These are phyloP conservation scores for Oemleria cerasiformis DNA, from an alignment of 306 rosid genomes.

Conservation along the genomic window DNA sequence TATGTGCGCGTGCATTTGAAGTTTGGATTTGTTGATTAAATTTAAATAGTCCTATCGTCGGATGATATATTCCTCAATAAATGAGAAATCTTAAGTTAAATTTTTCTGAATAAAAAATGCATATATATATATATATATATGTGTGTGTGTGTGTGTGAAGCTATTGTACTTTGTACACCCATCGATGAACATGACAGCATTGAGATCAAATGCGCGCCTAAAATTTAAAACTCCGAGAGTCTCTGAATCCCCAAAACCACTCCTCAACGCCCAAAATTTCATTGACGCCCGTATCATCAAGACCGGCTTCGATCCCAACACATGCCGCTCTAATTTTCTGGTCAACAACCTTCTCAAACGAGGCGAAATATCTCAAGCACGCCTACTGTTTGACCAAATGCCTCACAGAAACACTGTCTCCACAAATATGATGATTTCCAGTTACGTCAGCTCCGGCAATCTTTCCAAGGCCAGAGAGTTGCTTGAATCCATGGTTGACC, in stretches of 20 bases:
- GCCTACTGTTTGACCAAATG: slow-evolving; percentile 69
- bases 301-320: slow-evolving; percentile 68
- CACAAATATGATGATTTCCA: slow-evolving; percentile 60
- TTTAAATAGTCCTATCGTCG: too few species aligned
- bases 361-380: slow-evolving; percentile 56
- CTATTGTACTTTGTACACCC: too few species aligned
- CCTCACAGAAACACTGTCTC: slow-evolving; percentile 64
- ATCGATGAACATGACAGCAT: slow-evolving; percentile 29
- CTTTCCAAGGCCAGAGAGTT: slow-evolving; percentile 56
- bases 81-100: too few species aligned
- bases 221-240: slow-evolving; percentile 32
- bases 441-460: slow-evolving; percentile 57
- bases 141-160: too few species aligned
- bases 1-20: too few species aligned
- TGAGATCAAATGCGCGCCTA: slow-evolving; percentile 28
- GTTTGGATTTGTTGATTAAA: too few species aligned
- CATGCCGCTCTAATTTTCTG: slow-evolving; percentile 61
- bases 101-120: too few species aligned
- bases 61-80: too few species aligned
- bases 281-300: slow-evolving; percentile 65
- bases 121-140: too few species aligned
- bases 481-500: slow-evolving; percentile 61
- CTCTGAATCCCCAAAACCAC: slow-evolving; percentile 27
- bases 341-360: slow-evolving; percentile 33
- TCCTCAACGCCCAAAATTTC: slow-evolving; percentile 25